Base-by-base conservation (phyloP, 2,329 filamentous ascomycete genomes). In the Aspergillus candidus region DNA sequence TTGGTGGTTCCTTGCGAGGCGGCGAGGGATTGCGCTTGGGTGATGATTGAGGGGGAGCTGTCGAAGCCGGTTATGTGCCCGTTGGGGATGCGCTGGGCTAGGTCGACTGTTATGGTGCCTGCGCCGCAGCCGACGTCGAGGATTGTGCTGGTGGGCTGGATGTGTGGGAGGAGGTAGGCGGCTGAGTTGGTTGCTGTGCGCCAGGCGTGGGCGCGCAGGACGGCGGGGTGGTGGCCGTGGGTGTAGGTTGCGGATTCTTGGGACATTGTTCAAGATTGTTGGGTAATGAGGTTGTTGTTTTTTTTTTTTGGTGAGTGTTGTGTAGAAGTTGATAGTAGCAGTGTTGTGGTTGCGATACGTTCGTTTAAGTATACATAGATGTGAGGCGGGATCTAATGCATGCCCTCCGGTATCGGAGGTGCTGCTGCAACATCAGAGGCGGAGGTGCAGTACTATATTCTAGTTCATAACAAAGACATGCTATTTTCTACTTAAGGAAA, bases 81-180 rank as follows among this genome's bases (percentile, higher is more conserved):
- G 4, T 57, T 36, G 0, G 68, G 65, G 3, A 68, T 59, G 17
- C 54, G 51, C 4, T 48, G 47, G 6, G 69, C 68, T 1, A 72
- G 46, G 22, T 66, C 67, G 11, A 63, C 40, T 0, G 67, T 71
- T 33, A 72, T 71, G 17, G 60, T 63, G 14, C 68, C 69, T 0
- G 69, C 68, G 0, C 69, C 69, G 51, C 69, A 71, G 30, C 69
- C 69, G 5, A 72, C 54, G 45, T 72, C 69, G 4, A 71, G 62
- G 39, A 72, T 57, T 14, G 41, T 53, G 55, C 61, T 61, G 38
- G 54, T 43, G 12, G 62, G 59, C 11, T 56, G 54, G 11, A 72
- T 55, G 32, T 63, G 52, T 10, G 60, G 58, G 12, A 69, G 47
- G 2, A 72, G 58, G 48, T 66, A 72, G 47, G 67, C 50, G 2